Base-by-base conservation (phyloP, 2,329 filamentous ascomycete genomes). In the Colletotrichum limetticola region DNA sequence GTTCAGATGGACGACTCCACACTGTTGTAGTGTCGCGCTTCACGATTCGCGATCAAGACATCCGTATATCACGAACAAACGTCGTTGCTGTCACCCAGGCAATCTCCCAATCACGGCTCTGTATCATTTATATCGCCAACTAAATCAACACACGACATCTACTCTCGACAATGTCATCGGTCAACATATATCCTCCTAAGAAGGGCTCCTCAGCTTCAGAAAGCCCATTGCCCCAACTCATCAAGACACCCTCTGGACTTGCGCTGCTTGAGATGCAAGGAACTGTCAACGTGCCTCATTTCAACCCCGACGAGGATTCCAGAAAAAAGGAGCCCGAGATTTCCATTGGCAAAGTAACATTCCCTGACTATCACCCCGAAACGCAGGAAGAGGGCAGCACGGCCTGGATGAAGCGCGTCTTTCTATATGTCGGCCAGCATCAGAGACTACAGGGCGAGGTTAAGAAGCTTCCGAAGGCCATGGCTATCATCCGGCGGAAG, bases 241-340 rank as follows among this genome's bases (percentile, higher is more conserved):
- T 98, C 19, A 94, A 95, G 77, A 98, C 96, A 1, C 97, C 97
- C 0, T 92, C 93, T 0, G 97, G 97, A 63, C 90, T 98, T 53
- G 96, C 96, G 22, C 87, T 99, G 58, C 87, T 99, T 70, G 97
- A 98, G 84, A 90, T 99, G 16, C 97, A 99, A 86, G 97, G 95
- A 74, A 94, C 91, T 16, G 92, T 99, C 83, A 96, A 97, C 82
- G 86, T 95, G 1, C 92, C 94, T 8, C 75, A 83, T 2, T 76
- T 80, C 35, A 77, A 78, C 30, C 76, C 80, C n/a, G 78, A 82
- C 28, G 75, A 77, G 11, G 77, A 84, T 64, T 76, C 81, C 30
- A 63, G 24, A 32, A 73, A 72, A 24, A 71, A 52, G 9, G 68
- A 58, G 5, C 66, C 73, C 65, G 71, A 72, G 28, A 89, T 90